A percentile compares a stretch with the other conserved stretches of the same genome.
Conservation (phyloP, 192 early-diverging fungal genomes). For the Chytriomyces sp. region DNA sequence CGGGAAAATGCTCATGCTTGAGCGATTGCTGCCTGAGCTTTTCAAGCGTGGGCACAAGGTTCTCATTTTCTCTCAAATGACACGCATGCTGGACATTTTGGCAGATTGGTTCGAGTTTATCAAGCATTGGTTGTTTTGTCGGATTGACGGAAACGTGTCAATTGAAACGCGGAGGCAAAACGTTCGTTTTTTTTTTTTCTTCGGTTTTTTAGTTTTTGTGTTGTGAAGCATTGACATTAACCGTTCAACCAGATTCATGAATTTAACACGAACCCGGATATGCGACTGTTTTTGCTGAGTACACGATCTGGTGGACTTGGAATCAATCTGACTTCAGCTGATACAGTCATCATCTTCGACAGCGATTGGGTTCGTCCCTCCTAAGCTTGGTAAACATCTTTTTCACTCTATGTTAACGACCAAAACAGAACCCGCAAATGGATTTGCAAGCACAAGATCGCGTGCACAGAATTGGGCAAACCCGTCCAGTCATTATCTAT, state of each 20-base stretch:
- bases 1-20: constrained; percentile 88
- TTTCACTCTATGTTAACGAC: constrained; percentile 1
- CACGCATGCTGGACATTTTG: constrained; percentile 87
- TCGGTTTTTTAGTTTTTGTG: neutral
- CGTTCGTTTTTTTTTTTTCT: constrained; percentile 16
- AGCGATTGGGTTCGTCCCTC: constrained; percentile 69
- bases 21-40: constrained; percentile 79
- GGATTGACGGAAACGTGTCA: constrained; percentile 56
- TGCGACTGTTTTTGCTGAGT: constrained; percentile 81
- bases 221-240: neutral
- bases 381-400: neutral
- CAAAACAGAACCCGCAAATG: constrained; percentile 90
- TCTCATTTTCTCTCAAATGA: constrained; percentile 93
- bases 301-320: constrained; percentile 96
- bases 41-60: constrained; percentile 88
- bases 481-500: constrained; percentile 88
- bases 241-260: constrained; percentile 44
- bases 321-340: constrained; percentile 94
- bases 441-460: constrained; percentile 94
- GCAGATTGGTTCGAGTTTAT: constrained; percentile 49
- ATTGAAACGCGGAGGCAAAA: constrained; percentile 47
- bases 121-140: constrained; percentile 44
- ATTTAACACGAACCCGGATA: constrained; percentile 51
- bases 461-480: constrained; percentile 96
- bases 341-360: constrained; percentile 95